Conservation (phyloP, 2,329 filamentous ascomycete species). For the Sclerotinia borealis region DNA sequence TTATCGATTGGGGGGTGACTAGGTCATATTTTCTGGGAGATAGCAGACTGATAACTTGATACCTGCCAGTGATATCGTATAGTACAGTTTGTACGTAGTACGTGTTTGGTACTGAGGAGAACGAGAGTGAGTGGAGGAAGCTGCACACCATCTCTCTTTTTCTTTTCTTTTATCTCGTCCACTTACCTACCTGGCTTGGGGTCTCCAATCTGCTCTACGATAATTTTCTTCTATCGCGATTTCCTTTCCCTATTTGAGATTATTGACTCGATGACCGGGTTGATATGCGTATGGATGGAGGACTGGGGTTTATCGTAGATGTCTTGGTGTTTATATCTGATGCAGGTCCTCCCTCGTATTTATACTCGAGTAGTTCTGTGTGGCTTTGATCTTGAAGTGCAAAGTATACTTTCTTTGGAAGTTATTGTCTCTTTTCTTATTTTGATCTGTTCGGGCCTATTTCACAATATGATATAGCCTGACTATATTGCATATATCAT, state of each 20-base stretch:
- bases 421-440: not conserved
- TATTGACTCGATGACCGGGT: not conserved
- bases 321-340: not conserved
- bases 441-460: not conserved
- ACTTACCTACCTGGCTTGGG: not conserved
- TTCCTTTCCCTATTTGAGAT: constrained; percentile 12
- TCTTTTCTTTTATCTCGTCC: not conserved
- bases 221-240: not conserved
- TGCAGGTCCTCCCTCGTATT: not conserved
- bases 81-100: not conserved
- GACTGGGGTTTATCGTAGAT: not conserved
- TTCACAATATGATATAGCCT: not conserved
- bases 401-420: not conserved
- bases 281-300: not conserved
- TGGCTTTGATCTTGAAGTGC: not conserved
- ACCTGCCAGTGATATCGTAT: not conserved
- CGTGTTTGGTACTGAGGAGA: not conserved
- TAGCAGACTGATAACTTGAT: too few relatives aligned
- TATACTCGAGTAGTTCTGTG: not conserved
- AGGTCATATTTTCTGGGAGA: not conserved
- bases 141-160: not conserved
- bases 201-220: not conserved
- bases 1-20: not conserved
- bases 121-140: not conserved
- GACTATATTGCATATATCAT: not conserved